Percentiles rank a stretch among this genome's conserved stretches.
Conservation (phyloP, 2,329 filamentous ascomycete genomes). For the Sporothrix brasiliensis region DNA sequence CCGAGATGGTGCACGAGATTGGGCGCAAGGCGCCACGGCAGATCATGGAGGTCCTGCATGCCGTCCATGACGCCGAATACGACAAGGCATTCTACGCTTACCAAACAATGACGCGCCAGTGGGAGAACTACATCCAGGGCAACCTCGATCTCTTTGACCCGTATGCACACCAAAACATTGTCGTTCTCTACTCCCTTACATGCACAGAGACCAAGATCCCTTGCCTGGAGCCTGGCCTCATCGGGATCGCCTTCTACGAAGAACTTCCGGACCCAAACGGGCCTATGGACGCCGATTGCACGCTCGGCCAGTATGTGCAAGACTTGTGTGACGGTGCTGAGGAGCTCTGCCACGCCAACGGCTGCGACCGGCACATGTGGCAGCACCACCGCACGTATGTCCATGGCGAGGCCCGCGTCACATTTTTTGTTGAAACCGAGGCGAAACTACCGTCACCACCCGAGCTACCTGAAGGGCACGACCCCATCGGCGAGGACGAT, state of each 20-base stretch:
- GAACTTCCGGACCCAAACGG: conserved; percentile 70
- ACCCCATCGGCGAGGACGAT: conserved; percentile 44
- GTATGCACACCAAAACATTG: conserved; percentile 93
- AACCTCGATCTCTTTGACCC: conserved; percentile 91
- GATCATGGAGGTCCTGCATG: conserved; percentile 90
- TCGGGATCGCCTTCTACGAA: conserved; percentile 90
- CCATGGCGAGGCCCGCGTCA: conserved; percentile 91
- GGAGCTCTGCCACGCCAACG: conserved; percentile 77
- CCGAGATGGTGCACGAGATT: conserved; percentile 90
- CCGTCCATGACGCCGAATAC: conserved; percentile 94
- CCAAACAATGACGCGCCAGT: conserved; percentile 89
- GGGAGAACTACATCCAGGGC: conserved; percentile 91
- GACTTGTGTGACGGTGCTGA: conserved; percentile 78
- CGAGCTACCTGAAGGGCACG: conserved; percentile 40
- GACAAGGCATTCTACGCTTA: conserved; percentile 94
- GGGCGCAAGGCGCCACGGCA: conserved; percentile 79
- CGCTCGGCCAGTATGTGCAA: conserved; percentile 92
- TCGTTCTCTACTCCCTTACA: conserved; percentile 89
- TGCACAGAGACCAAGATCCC: conserved; percentile 93
- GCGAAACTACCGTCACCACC: conserved; percentile 53
- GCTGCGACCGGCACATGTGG: conserved; percentile 84
- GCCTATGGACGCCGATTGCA: conserved; percentile 80
- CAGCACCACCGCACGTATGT: conserved; percentile 97
- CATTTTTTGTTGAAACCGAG: conserved; percentile 78
- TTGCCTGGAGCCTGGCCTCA: conserved; percentile 86